Evolutionary conservation across 2,329 filamentous ascomycete genomes (phyloP), one percentile per base, ranked within the genome.

Genomic region (Hirsutella rhossiliensis): DNA sequence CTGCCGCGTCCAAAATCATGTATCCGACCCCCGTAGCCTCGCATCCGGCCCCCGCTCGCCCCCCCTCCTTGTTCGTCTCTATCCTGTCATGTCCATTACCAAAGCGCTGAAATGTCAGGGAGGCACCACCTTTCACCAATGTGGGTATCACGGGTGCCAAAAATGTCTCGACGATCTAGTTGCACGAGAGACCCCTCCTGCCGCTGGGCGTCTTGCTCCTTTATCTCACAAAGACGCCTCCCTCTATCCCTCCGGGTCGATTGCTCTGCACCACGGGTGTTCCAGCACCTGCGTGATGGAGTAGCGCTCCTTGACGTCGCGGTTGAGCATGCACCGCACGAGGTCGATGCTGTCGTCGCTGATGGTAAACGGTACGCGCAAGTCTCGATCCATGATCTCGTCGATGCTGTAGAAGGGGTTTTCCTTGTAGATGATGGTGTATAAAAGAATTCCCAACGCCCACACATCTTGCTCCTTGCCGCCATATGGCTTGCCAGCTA

Each of bases 371-470:
- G 92, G 92, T 27, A 98, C 82, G 40, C 92, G 79, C 47, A 98
- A 71, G 54, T 96, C 90, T 57, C 90, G 89, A 61, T 98, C 92
- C 78, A 97, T 94, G 58, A 98, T 98, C 70, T 98, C 92, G 62
- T 98, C 92, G 56, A 97, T 92, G 64, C 85, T 94, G 73, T 97
- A 97, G 64, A 96, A 98, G 1, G 92, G 90, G 59, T 98, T 98
- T 67, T 98, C 92, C 67, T 97, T 98, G 75, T 98, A 98, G 57
- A 97, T 84, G 58, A 98, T 96, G 27, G 92, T 98, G 69, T 98
- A 98, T 13, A 98, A 78, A 23, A 98, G 75, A 56, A 98, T 97
- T 20, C 92, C 92, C 15, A 98, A 75, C 1, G 92, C 92, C 92
- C 92, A 98, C 28, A 98, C 88, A 58, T 98, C 92, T 69, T 98